A percentile compares a stretch with the other conserved stretches of the same genome.
These are phyloP conservation scores for Phaeosphaeria sp. DNA, from an alignment of 2,329 filamentous ascomycete genomes.

Conservation along the genomic window DNA sequence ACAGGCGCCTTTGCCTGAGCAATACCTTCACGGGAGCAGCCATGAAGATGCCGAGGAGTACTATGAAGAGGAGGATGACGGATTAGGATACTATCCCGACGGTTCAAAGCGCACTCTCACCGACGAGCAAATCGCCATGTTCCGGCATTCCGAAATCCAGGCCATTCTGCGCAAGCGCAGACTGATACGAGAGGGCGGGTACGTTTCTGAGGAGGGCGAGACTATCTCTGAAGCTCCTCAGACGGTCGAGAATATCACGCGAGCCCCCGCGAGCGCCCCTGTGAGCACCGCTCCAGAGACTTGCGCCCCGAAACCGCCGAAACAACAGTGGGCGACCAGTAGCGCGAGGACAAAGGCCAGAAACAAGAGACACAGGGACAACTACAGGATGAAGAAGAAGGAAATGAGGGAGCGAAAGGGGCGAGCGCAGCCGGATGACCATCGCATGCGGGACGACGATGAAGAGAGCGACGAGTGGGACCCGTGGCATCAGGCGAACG, in stretches of 20 bases:
- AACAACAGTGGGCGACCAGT: constrained; percentile 36
- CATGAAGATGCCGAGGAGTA: constrained; percentile 39
- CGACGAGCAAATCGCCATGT: constrained; percentile 88
- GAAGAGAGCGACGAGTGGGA: constrained; percentile 51
- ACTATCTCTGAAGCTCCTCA: not conserved
- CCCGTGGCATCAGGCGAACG: constrained; percentile 53
- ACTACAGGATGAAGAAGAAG: constrained; percentile 35
- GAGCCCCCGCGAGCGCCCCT: not conserved
- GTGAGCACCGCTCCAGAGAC: not conserved
- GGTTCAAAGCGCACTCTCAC: constrained; percentile 89
- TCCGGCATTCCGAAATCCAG: constrained; percentile 87
- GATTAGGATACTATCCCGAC: constrained; percentile 83
- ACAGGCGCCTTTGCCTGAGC: constrained; percentile 43
- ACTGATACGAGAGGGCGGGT: constrained; percentile 27
- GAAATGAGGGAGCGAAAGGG: constrained; percentile 24
- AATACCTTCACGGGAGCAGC: constrained; percentile 37
- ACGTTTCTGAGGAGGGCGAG: constrained; percentile 21
- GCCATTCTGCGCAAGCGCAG: constrained; percentile 60
- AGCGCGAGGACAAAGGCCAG: constrained; percentile 33
- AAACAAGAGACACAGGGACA: constrained; percentile 31
- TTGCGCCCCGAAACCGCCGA: constrained; percentile 19
- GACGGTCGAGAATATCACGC: not conserved
- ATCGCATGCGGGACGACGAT: constrained; percentile 24
- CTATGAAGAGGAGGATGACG: constrained; percentile 64
- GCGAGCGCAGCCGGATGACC: constrained; percentile 20